These are phyloP conservation scores for Talaromyces thailandensis DNA, from an alignment of 495 filamentous ascomycete genomes.

Conservation along the genomic window DNA sequence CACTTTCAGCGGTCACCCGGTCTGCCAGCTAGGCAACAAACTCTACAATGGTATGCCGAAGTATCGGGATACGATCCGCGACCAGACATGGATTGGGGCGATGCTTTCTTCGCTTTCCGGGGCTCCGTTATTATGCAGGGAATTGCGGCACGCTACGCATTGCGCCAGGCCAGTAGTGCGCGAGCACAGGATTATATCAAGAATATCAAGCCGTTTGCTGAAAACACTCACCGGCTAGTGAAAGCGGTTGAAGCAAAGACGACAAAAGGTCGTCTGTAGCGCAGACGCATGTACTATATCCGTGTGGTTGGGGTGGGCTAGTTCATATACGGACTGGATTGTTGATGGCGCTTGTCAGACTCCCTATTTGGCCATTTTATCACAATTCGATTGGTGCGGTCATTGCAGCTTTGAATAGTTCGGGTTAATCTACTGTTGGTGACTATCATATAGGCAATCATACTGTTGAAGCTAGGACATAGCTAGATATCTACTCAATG, in stretches of 20 bases:
- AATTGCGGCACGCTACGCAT: constrained; percentile 77
- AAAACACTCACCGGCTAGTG: constrained; percentile 66
- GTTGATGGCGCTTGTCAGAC: not conserved
- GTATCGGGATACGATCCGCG: constrained; percentile 59
- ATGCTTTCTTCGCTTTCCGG: constrained; percentile 58
- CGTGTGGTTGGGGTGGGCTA: not conserved
- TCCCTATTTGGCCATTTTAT: not conserved
- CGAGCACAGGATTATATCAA: constrained; percentile 64
- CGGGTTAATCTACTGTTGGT: not conserved
- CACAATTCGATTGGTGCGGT: not conserved
- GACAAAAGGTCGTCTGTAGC: constrained; percentile 4
- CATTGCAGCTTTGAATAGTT: not conserved
- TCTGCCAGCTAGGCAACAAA: constrained; percentile 62
- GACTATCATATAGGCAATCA: not conserved
- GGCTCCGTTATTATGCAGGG: constrained; percentile 85
- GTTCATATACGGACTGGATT: not conserved
- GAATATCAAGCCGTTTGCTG: constrained; percentile 55
- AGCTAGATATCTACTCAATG: not conserved
- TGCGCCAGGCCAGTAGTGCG: constrained; percentile 82
- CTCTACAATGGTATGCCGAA: constrained; percentile 68
- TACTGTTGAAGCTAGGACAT: not conserved
- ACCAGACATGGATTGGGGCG: constrained; percentile 47
- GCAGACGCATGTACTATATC: not conserved
- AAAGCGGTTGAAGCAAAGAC: constrained; percentile 31
- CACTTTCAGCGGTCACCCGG: constrained; percentile 59